Evolutionary conservation across 148 eudicot genomes (phyloP).

Genomic region (Diospyros kaki): DNA sequence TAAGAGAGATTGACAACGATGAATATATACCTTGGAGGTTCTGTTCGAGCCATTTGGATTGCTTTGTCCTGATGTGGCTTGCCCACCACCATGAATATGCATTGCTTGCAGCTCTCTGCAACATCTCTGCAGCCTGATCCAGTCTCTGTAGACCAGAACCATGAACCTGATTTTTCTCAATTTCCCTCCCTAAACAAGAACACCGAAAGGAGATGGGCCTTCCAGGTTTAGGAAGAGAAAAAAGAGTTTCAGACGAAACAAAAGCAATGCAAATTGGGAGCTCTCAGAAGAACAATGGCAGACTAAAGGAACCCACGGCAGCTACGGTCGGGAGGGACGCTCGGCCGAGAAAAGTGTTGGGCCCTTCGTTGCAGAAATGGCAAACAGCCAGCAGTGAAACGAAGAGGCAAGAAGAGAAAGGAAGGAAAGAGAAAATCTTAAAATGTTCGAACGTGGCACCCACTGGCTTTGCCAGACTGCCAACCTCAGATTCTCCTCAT

Average conservation of each 20-base stretch:
- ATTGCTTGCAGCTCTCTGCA: conserved; percentile 44
- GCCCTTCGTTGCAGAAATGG: conserved; percentile 6
- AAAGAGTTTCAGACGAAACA: not conserved
- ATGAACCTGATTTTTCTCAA: not conserved
- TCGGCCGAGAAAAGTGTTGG: conserved; percentile 6
- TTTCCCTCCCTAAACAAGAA: conserved; percentile 25
- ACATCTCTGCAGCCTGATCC: conserved; percentile 22
- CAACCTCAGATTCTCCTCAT: not conserved
- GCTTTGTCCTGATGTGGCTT: conserved; percentile 42
- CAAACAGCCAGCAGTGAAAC: not conserved
- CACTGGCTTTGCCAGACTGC: not conserved
- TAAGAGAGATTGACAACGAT: no score
- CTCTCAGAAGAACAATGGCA: conserved; percentile 8
- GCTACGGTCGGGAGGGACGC: conserved; percentile 10
- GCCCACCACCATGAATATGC: conserved; percentile 57
- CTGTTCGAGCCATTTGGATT: conserved; percentile 47
- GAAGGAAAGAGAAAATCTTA: not conserved
- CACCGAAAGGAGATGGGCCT: conserved; percentile 17
- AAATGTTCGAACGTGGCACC: not conserved
- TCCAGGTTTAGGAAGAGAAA: conserved; percentile 8
- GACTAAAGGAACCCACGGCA: conserved; percentile 5
- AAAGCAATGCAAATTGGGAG: not conserved
- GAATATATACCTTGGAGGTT: conserved; percentile 30
- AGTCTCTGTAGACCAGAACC: conserved; percentile 9
- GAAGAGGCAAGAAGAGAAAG: not conserved